Percentiles rank a stretch among this genome's conserved stretches.
Conservation (phyloP, 2,329 filamentous ascomycete species). For the Aspergillus fumigatiaffinis region DNA sequence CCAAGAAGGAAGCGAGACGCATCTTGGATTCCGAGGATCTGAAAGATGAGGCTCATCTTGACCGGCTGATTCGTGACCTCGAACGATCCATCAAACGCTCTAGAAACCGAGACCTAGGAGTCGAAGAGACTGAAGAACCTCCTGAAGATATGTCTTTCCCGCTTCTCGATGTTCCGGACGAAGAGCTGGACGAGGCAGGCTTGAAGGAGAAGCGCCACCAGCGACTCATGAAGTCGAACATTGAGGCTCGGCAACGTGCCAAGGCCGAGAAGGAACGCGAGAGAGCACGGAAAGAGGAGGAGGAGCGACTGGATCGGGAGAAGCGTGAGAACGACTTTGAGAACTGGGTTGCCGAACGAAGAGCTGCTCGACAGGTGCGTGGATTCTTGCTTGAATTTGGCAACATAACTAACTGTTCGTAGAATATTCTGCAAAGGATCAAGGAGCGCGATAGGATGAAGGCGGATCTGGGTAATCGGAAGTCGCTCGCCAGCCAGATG, state of each 20-base stretch:
- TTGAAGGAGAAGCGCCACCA: constrained; percentile 92
- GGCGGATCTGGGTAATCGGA: constrained; percentile 91
- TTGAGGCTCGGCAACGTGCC: constrained; percentile 87
- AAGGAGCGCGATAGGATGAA: constrained; percentile 92
- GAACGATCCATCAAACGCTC: constrained; percentile 87
- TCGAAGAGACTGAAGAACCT: constrained; percentile 75
- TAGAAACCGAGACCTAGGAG: constrained; percentile 87
- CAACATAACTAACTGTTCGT: constrained; percentile 25
- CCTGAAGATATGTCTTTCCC: constrained; percentile 77
- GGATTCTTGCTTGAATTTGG: background rate
- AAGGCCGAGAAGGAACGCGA: constrained; percentile 95
- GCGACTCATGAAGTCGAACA: constrained; percentile 86
- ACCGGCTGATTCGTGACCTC: constrained; percentile 79
- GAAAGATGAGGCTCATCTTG: constrained; percentile 83
- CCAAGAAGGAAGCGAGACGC: constrained; percentile 85
- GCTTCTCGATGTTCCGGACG: constrained; percentile 82
- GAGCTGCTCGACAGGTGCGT: constrained; percentile 60
- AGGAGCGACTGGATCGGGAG: constrained; percentile 78
- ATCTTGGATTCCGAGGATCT: constrained; percentile 87
- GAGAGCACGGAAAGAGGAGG: constrained; percentile 76
- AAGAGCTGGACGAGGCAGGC: constrained; percentile 85
- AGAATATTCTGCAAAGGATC: constrained; percentile 71
- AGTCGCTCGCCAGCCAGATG: constrained; percentile 91
- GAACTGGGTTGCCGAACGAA: constrained; percentile 78
- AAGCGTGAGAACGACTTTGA: constrained; percentile 80